phyloP scores from a whole-genome alignment of 1,284 basidiomycete genomes.

The Irpex lacteus region DNA sequence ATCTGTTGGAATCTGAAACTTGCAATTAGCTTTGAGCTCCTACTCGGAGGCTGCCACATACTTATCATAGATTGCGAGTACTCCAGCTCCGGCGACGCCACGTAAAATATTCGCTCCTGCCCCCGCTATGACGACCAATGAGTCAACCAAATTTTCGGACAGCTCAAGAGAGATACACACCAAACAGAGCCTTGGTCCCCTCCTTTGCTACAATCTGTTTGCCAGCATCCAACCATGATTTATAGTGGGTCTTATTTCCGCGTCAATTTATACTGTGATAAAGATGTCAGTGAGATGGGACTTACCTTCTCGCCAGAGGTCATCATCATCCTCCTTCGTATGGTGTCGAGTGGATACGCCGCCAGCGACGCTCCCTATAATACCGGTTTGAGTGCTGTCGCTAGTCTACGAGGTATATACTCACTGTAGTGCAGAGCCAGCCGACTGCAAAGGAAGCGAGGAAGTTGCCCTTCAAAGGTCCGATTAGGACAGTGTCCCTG shows the following conservation, averaged over 20 bases:
- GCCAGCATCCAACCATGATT: slow-evolving; percentile 61
- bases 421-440: slow-evolving; percentile 50
- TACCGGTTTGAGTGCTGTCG: not conserved
- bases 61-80: slow-evolving; percentile 69
- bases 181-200: slow-evolving; percentile 59
- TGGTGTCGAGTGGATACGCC: slow-evolving; percentile 68
- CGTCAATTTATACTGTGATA: not conserved
- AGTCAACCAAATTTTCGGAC: not conserved
- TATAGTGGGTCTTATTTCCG: slow-evolving; percentile 30
- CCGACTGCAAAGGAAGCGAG: slow-evolving; percentile 60
- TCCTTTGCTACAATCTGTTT: slow-evolving; percentile 58
- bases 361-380: slow-evolving; percentile 51
- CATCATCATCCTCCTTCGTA: slow-evolving; percentile 73
- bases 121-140: slow-evolving; percentile 28
- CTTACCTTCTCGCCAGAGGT: slow-evolving; percentile 55
- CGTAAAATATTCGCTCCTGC: slow-evolving; percentile 60
- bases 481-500: slow-evolving; percentile 51
- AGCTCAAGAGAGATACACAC: slow-evolving; percentile 1
- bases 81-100: slow-evolving; percentile 74
- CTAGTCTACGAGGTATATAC: slow-evolving; percentile 18
- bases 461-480: slow-evolving; percentile 58
- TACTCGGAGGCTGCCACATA: slow-evolving; percentile 31
- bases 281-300: not conserved
- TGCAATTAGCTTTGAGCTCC: slow-evolving; percentile 15
- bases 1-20: slow-evolving; percentile 36